Conservation (phyloP, 768 basidiomycete species). For the Lentinula aciculospora region DNA sequence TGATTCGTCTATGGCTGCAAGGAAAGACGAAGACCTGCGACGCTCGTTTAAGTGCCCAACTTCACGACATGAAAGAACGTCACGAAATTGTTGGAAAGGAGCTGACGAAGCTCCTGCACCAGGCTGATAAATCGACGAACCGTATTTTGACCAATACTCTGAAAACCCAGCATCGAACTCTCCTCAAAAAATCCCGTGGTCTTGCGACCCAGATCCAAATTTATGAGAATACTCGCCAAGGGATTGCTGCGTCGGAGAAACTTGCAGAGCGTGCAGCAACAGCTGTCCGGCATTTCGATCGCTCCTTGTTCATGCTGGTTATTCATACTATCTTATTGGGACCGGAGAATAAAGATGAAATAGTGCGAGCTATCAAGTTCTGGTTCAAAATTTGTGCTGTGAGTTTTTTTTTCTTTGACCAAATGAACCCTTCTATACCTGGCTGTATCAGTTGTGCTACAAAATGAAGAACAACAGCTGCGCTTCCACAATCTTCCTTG, state of each 20-base stretch:
- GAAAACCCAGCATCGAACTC: conserved; percentile 19
- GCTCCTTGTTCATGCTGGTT: conserved; percentile 6
- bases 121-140: conserved; percentile 28
- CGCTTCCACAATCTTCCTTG: background rate
- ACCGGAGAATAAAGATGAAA: background rate
- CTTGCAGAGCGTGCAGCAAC: background rate
- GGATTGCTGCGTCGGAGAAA: background rate
- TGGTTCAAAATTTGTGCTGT: background rate
- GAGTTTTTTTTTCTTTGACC: no score
- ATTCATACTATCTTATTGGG: conserved; percentile 1
- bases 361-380: background rate
- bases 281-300: background rate
- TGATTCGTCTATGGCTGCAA: conserved; percentile 32
- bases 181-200: conserved; percentile 16
- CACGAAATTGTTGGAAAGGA: background rate
- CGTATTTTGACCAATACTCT: conserved; percentile 34
- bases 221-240: background rate
- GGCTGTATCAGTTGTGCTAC: background rate
- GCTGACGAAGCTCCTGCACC: background rate
- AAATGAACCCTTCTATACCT: background rate
- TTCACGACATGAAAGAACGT: background rate
- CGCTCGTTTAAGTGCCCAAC: conserved; percentile 16
- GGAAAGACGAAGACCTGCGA: conserved; percentile 22
- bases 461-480: conserved; percentile 1
- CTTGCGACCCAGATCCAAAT: background rate